These are phyloP conservation scores for Pseudogymnoascus pannorum DNA, from an alignment of 2,329 filamentous ascomycete genomes.

Conservation along the genomic window DNA sequence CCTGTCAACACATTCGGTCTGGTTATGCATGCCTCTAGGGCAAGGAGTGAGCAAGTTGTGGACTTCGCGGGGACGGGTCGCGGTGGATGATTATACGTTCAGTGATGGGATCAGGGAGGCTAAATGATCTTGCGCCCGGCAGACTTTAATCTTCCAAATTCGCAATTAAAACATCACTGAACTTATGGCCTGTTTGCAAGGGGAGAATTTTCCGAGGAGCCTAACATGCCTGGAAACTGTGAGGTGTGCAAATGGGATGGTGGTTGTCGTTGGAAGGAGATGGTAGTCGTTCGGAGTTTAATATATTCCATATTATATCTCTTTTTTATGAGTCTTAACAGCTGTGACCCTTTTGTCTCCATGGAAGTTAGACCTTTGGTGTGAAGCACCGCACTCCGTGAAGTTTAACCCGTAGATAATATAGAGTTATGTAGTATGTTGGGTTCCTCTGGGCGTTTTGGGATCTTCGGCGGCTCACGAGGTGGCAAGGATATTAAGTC, in stretches of 20 bases:
- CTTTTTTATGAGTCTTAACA: not conserved
- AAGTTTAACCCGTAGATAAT: not conserved
- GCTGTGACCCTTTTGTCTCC: not conserved
- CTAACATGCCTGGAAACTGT: conserved; percentile 4
- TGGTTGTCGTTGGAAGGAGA: conserved; percentile 1
- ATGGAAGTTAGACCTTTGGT: not conserved
- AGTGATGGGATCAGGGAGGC: conserved; percentile 9
- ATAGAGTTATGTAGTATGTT: not conserved
- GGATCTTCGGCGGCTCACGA: not conserved
- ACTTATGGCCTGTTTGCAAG: conserved; percentile 5
- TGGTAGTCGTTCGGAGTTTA: conserved; percentile 5
- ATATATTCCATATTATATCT: conserved; percentile 7
- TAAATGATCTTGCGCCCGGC: conserved; percentile 8
- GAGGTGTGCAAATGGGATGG: conserved; percentile 8
- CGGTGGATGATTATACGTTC: conserved; percentile 5
- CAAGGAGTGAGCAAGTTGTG: conserved; percentile 9
- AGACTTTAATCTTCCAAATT: conserved; percentile 7
- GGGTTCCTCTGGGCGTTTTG: not conserved
- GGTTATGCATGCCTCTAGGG: conserved; percentile 11
- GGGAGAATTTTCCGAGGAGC: not conserved
- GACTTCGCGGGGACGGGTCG: conserved; percentile 1
- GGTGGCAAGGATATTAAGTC: not conserved
- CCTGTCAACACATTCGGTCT: conserved; percentile 11
- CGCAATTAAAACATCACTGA: conserved; percentile 8
- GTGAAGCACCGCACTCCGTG: not conserved